A percentile compares a stretch with the other conserved stretches of the same genome.
Evolutionary conservation across 176 grass and related monocot species (phyloP).

Genomic region (Hordeum vulgare): MorexV3_pseudomolecules_assembly NC_058523.1:68149155-68149654

Average conservation of each 20-base stretch:
- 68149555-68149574: not conserved
- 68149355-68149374: constrained; percentile 44
- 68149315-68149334: constrained; percentile 49
- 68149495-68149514: not conserved
- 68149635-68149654: not conserved
- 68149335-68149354: constrained; percentile 43
- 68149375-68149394: constrained; percentile 65
- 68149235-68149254: constrained; percentile 38
- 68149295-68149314: not conserved
- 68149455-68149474: not conserved
- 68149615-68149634: not conserved
- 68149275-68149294: not conserved
- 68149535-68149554: not conserved
- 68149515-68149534: not conserved
- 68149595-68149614: not conserved
- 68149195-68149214: constrained; percentile 46
- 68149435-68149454: not conserved
- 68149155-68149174: constrained; percentile 43
- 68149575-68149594: not conserved
- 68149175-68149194: constrained; percentile 40
- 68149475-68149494: not conserved
- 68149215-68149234: constrained; percentile 45
- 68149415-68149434: not conserved
- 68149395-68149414: constrained; percentile 40
- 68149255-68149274: not conserved